Percentiles rank a stretch among this genome's conserved stretches.
Conservation (phyloP, 2,329 filamentous ascomycete species). For the Aspergillus quadrilineatus region DNA sequence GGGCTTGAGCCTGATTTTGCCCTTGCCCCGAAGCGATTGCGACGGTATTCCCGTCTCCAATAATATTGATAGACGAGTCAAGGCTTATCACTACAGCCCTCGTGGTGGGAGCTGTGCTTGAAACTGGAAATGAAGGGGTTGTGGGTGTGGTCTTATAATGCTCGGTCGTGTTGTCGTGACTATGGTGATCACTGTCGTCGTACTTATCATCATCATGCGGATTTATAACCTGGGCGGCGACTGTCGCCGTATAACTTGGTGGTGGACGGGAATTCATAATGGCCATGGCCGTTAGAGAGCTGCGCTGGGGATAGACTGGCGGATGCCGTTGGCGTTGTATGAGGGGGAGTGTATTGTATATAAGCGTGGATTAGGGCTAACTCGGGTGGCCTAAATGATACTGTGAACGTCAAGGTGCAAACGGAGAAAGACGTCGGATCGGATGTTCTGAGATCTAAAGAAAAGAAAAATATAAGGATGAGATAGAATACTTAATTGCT, state of each 20-base stretch:
- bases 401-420: too few relatives aligned
- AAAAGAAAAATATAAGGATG: too few relatives aligned
- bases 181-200: slow-evolving; percentile 9
- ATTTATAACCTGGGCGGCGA: neutral
- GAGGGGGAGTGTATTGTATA: neutral
- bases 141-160: neutral
- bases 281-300: neutral
- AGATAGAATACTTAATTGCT: neutral
- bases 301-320: neutral
- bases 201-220: slow-evolving; percentile 6
- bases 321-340: slow-evolving; percentile 20
- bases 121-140: too few relatives aligned
- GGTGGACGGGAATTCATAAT: neutral
- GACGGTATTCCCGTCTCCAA: slow-evolving; percentile 36
- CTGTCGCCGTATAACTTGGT: neutral
- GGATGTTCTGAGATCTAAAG: too few relatives aligned
- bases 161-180: neutral
- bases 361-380: neutral
- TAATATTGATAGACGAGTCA: slow-evolving; percentile 36
- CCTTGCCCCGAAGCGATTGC: slow-evolving; percentile 22
- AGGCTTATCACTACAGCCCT: slow-evolving; percentile 34
- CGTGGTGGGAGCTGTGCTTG: neutral
- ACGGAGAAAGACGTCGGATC: neutral
- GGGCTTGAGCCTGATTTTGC: slow-evolving; percentile 2
- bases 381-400: too few relatives aligned